Evolutionary conservation across 2,329 filamentous ascomycete species (phyloP).

Genomic region (Polytolypa hystricis): DNA sequence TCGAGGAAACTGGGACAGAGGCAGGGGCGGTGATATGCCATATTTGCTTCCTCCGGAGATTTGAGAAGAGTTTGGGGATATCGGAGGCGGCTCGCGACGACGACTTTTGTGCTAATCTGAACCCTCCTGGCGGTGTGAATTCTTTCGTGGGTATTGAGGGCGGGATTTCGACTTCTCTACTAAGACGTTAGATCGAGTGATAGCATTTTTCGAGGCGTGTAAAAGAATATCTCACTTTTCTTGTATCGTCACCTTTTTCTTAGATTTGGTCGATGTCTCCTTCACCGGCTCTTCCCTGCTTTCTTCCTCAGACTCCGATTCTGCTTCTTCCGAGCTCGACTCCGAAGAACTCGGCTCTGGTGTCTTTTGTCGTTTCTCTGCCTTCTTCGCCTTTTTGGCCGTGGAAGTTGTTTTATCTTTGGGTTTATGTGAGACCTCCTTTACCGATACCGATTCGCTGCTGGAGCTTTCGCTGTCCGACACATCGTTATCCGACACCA

Average conservation of each 20-base stretch:
- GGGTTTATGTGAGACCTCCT: conserved; percentile 6
- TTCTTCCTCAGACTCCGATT: conserved; percentile 8
- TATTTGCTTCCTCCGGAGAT: conserved; percentile 35
- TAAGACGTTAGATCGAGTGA: too few species aligned
- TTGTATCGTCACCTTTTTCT: conserved; percentile 2
- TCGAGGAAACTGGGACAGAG: conserved; percentile 31
- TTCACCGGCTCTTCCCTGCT: conserved; percentile 12
- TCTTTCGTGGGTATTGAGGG: conserved; percentile 20
- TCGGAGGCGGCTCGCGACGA: conserved; percentile 20
- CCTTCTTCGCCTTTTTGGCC: not conserved
- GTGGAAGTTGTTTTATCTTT: not conserved
- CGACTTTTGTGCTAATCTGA: conserved; percentile 27
- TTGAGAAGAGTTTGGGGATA: conserved; percentile 25
- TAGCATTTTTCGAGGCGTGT: too few species aligned
- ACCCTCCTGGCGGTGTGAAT: conserved; percentile 34
- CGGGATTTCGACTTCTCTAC: conserved; percentile 4
- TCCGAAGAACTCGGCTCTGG: conserved; percentile 10
- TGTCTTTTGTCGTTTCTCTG: too few species aligned
- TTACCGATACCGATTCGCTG: not conserved
- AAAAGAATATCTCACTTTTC: conserved; percentile 11
- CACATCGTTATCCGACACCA: conserved; percentile 13
- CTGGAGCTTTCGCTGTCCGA: conserved; percentile 13
- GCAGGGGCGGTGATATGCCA: conserved; percentile 39
- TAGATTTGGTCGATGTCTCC: conserved; percentile 12
- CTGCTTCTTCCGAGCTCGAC: conserved; percentile 11